Base-by-base conservation (phyloP, 371 early-diverging fungal species). In the Paramicrosporidium saccamoebae region DNA sequence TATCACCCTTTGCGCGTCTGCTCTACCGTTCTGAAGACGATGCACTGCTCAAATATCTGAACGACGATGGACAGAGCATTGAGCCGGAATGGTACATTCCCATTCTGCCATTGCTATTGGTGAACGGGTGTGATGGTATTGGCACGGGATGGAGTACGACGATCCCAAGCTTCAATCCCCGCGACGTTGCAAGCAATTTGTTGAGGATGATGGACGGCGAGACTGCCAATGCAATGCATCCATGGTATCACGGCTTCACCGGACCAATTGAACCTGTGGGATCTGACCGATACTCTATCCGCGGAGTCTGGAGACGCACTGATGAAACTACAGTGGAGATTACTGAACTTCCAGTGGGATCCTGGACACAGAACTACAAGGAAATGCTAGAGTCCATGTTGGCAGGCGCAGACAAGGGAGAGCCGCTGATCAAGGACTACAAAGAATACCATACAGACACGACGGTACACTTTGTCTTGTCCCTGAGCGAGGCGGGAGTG, bases 61-160 rank as follows among this genome's bases (percentile, higher is more conserved):
- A 64, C 17, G 99, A 98, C 26, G 99, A 98, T 34, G 82, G 79
- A 20, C 56, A 68, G 30, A 40, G 37, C 10, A 81, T 98, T 22
- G 98, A 98, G 46, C 98, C 99, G 6, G 59, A 67, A 27, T 96
- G 75, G 75, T 68, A 81, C 44, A 44, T 96, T 4, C 99, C 99
- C 1, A 63, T 98, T 16, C 36, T 98, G 2, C 98, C 98, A 0
- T 69, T 94, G 75, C 59, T 97, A 0, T 48, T 98, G 10, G 59
- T 96, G 5, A 98, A 98, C 41, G 98, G 98, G 13, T 59, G 73
- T 1, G 84, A 90, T 13, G 98, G 99, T 31, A 98, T 98, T 28
- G 98, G 99, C 16, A 98, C 98, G 7, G 99, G 69, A 4, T 75
- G 73, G 75, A 68, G 67, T 37, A 62, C 75, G 0, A 48, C 25